Evolutionary conservation across 75 land plant genomes (phyloP), one percentile per base, ranked within the genome.

Genomic region (Azolla pinnata): DNA sequence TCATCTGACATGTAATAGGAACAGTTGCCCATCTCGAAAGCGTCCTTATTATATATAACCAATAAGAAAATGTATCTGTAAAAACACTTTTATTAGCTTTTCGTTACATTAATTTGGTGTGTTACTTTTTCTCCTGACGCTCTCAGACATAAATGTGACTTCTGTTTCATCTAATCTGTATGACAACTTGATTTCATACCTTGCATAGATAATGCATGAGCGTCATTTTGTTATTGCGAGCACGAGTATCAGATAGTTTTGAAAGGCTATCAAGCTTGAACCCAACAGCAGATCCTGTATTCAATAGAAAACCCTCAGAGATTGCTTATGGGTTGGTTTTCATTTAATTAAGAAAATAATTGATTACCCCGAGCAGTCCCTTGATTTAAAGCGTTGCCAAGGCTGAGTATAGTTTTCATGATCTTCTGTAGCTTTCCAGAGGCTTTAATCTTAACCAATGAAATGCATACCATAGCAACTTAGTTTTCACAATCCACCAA

Each of bases 171-270:
- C n/a, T n/a, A n/a, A n/a, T n/a, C n/a, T n/a, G n/a, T n/a, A n/a
- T n/a, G n/a, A n/a, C n/a, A n/a, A n/a, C n/a, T n/a, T n/a, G n/a
- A n/a, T n/a, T n/a, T 35, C 29, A 14, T 67, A 95, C 99, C 95
- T 95, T 95, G 74, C 97, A 95, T 44, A 95, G 44, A 65, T 95
- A 95, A 68, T 95, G 99, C 91, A 95, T 86, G 17, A 95, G 74
- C 21, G 99, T 95, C 87, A 89, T 89, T 75, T 84, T 95, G 68
- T 77, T 86, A 75, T 95, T 90, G 63, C 86, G 84, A 40, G 99
- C 97, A 69, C 99, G 96, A 38, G 99, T 95, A 48, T 95, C 99
- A 34, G 97, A 77, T 38, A 95, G 78, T 57, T 95, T 95, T 31
- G 90, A 91, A 51, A 95, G 88, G 60, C 99, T 95, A 56, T 95